Percentiles rank a stretch among this genome's conserved stretches.
These are phyloP conservation scores for Cladosporium cucumerinum DNA, from an alignment of 2,329 filamentous ascomycete species.

Conservation along the genomic window DNA sequence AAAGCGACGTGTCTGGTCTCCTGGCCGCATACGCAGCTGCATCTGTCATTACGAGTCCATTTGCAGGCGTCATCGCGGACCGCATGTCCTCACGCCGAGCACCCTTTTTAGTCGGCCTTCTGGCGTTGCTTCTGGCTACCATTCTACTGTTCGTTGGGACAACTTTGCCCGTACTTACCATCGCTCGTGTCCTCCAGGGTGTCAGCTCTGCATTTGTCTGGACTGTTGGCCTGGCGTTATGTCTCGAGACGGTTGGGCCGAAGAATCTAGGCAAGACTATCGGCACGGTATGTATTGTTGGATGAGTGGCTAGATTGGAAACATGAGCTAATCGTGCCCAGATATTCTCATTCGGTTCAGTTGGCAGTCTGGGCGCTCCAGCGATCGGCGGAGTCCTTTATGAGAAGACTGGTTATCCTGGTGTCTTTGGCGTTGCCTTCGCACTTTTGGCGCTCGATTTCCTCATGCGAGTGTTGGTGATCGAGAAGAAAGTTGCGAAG, in stretches of 20 bases:
- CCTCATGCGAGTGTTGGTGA: constrained; percentile 55
- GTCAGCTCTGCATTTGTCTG: constrained; percentile 57
- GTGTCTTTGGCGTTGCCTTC: constrained; percentile 57
- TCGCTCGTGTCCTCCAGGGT: constrained; percentile 57
- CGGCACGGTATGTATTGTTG: constrained; percentile 46
- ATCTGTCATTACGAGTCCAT: constrained; percentile 49
- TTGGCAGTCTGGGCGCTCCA: constrained; percentile 56
- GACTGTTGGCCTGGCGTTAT: constrained; percentile 57
- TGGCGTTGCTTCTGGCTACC: constrained; percentile 53
- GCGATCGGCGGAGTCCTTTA: constrained; percentile 60
- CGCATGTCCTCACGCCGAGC: constrained; percentile 50
- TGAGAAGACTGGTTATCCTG: constrained; percentile 54
- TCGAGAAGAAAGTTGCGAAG: constrained; percentile 60
- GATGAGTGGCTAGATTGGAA: not conserved
- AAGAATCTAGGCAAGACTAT: constrained; percentile 60
- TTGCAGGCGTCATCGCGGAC: constrained; percentile 56
- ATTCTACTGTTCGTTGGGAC: constrained; percentile 52
- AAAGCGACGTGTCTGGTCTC: constrained; percentile 52
- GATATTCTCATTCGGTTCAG: constrained; percentile 58
- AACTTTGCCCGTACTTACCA: constrained; percentile 47
- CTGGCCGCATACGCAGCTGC: constrained; percentile 55
- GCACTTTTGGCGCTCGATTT: constrained; percentile 57
- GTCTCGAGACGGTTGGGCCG: constrained; percentile 56
- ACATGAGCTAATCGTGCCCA: constrained; percentile 22
- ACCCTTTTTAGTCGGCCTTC: constrained; percentile 57